Percentiles rank a stretch among this genome's conserved stretches.
These are phyloP conservation scores for Fusarium concolor DNA, from an alignment of 2,329 filamentous ascomycete genomes.

Conservation along the genomic window DNA sequence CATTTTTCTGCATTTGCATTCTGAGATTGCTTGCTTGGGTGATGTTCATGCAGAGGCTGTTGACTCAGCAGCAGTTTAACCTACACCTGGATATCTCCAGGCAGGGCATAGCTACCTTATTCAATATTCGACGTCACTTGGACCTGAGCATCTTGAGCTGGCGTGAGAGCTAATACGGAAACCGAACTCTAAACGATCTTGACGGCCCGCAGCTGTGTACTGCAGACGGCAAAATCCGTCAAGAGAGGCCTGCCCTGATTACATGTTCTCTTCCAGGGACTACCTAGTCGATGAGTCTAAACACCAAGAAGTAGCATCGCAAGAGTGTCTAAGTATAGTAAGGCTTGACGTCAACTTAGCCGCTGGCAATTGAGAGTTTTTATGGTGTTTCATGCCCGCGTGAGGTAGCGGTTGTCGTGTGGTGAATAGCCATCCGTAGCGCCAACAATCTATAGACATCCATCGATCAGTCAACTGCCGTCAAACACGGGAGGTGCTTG, in stretches of 20 bases:
- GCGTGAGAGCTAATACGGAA: conserved; percentile 22
- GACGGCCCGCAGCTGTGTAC: conserved; percentile 16
- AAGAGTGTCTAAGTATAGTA: background rate
- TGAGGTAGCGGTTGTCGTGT: background rate
- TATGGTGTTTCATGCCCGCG: background rate
- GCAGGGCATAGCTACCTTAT: background rate
- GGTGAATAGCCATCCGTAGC: background rate
- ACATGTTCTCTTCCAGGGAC: background rate
- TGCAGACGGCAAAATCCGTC: conserved; percentile 26
- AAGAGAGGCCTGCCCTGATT: background rate
- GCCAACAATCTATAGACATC: background rate
- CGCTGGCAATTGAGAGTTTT: background rate
- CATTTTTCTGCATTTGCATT: conserved; percentile 28
- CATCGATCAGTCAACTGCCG: background rate
- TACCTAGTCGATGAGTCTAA: background rate
- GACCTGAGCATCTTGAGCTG: conserved; percentile 1
- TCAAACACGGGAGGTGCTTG: background rate
- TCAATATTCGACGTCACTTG: conserved; percentile 23
- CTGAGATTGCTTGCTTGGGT: conserved; percentile 3
- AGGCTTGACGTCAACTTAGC: background rate
- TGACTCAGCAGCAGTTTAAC: conserved; percentile 16
- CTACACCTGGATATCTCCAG: background rate
- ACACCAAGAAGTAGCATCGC: background rate
- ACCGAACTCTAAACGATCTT: background rate
- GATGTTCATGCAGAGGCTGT: conserved; percentile 11